Conservation (phyloP, 345 rosid genomes). For the Schrenkiella parvula region DNA sequence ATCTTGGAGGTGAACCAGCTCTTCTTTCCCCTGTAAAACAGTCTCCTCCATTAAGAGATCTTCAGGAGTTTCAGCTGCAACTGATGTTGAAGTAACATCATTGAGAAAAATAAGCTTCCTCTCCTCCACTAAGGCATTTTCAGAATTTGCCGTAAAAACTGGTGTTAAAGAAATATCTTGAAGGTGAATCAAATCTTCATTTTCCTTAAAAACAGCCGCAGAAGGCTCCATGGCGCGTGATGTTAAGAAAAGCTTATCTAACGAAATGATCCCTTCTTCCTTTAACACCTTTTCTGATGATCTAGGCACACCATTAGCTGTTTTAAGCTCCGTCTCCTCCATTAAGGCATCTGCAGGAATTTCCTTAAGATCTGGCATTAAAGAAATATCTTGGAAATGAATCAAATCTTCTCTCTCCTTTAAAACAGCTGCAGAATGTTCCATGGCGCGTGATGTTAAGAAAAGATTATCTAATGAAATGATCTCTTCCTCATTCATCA, state of each 20-base stretch:
- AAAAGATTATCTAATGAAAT: conserved; percentile 6
- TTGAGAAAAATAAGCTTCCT: conserved; percentile 40
- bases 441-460: conserved; percentile 7
- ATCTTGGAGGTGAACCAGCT: neutral
- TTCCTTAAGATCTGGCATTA: neutral
- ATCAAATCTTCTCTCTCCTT: neutral
- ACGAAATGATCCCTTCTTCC: conserved; percentile 23
- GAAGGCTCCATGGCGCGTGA: conserved; percentile 4
- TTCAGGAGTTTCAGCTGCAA: conserved; percentile 12
- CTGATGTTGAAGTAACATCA: conserved; percentile 31
- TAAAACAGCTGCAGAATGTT: neutral
- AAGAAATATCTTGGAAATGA: neutral
- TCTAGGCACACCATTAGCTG: conserved; percentile 11
- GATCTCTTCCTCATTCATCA: conserved; percentile 24
- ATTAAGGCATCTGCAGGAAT: neutral
- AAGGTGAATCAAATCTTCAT: conserved; percentile 1
- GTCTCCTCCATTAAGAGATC: neutral
- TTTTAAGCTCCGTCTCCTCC: neutral
- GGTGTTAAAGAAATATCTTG: neutral
- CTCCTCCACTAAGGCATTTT: neutral
- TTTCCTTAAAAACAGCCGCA: neutral
- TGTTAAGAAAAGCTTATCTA: neutral
- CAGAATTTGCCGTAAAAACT: neutral
- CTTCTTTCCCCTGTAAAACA: neutral
- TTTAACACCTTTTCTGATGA: conserved; percentile 12